Evolutionary conservation across 441 rosid genomes (phyloP).

Genomic region (Eutrema salsugineum): DNA sequence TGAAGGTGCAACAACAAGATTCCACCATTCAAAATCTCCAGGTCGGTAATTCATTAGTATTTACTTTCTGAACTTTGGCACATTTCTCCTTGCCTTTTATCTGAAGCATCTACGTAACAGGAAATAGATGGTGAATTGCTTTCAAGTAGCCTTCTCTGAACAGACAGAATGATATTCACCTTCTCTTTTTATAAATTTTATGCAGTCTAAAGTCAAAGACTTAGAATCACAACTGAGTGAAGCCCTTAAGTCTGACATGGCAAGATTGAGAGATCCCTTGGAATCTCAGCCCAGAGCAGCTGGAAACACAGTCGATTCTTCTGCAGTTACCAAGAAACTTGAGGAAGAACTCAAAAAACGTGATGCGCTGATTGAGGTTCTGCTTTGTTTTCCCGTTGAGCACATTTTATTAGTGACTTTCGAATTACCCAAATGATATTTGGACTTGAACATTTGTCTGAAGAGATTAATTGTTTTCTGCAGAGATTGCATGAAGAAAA

Average conservation of each 20-base stretch:
- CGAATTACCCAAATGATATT: not conserved
- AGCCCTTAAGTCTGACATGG: slow-evolving; percentile 46
- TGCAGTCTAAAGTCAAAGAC: slow-evolving; percentile 68
- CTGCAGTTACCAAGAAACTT: slow-evolving; percentile 83
- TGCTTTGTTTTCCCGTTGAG: slow-evolving; percentile 22
- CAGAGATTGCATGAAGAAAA: slow-evolving; percentile 99
- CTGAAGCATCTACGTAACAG: not conserved
- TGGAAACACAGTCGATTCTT: slow-evolving; percentile 64
- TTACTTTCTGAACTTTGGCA: not conserved
- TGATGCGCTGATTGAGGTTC: slow-evolving; percentile 95
- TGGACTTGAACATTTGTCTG: slow-evolving; percentile 16
- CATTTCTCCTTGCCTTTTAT: not conserved
- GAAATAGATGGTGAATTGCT: slow-evolving; percentile 7
- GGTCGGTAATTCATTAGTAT: slow-evolving; percentile 39
- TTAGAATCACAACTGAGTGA: slow-evolving; percentile 75
- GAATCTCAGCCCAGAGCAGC: slow-evolving; percentile 49
- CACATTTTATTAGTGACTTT: not conserved
- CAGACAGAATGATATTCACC: not conserved
- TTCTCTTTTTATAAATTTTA: slow-evolving; percentile 10
- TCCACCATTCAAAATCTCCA: slow-evolving; percentile 79
- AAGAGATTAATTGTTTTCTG: slow-evolving; percentile 24
- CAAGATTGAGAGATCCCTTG: slow-evolving; percentile 41
- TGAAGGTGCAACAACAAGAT: slow-evolving; percentile 74
- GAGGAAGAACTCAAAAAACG: slow-evolving; percentile 98
- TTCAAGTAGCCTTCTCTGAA: not conserved